These are phyloP conservation scores for Solanum arcanum DNA, from an alignment of 257 asterid species.

Conservation along the genomic window DNA sequence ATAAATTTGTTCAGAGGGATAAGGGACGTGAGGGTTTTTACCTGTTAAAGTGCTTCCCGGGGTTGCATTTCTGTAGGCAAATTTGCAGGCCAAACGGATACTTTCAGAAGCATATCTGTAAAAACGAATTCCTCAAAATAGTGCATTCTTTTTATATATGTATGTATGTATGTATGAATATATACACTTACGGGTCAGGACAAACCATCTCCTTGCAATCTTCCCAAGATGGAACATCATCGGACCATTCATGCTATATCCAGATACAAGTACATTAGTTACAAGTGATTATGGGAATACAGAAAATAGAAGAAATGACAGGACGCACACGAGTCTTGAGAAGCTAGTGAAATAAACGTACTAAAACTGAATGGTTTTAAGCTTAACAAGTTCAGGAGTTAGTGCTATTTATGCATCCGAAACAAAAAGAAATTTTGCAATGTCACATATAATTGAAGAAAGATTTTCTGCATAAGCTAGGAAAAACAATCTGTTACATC, in stretches of 20 bases:
- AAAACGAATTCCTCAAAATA: not conserved
- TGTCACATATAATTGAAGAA: not conserved
- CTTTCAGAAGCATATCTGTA: constrained; percentile 95
- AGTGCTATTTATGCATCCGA: not conserved
- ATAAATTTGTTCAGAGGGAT: too few relatives aligned
- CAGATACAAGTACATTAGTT: constrained; percentile 1
- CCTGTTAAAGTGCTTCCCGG: constrained; percentile 91
- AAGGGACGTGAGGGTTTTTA: not conserved
- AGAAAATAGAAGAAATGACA: not conserved
- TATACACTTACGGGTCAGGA: constrained; percentile 66
- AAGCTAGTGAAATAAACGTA: not conserved
- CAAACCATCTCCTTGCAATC: constrained; percentile 56
- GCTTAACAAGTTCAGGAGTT: not conserved
- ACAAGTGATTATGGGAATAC: not conserved
- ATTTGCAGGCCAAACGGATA: constrained; percentile 61
- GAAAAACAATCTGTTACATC: not conserved
- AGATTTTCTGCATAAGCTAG: not conserved
- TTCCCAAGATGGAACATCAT: constrained; percentile 28
- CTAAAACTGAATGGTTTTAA: not conserved
- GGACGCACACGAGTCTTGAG: not conserved
- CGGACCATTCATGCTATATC: constrained; percentile 33
- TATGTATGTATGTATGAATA: not conserved
- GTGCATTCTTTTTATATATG: not conserved
- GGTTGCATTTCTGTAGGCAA: constrained; percentile 90
- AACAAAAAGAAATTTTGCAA: not conserved